Evolutionary conservation across 2,329 filamentous ascomycete genomes (phyloP).

Genomic region (Albophoma yamanashiensis): DNA sequence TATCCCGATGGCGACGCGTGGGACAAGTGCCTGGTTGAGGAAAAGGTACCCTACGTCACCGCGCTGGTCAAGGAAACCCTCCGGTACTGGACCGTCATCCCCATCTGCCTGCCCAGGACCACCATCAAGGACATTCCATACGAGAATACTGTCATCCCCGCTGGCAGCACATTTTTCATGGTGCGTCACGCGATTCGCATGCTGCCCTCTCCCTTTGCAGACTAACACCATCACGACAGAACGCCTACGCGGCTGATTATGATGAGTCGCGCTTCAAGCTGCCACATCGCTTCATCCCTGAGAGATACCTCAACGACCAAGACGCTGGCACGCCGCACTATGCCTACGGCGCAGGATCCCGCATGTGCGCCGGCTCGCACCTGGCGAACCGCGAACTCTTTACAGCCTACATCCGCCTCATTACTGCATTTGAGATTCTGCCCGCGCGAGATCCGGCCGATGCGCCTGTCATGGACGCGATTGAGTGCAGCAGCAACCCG

Average conservation of each 20-base stretch:
- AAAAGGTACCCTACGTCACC: slow-evolving; percentile 67
- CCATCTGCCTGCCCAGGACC: slow-evolving; percentile 63
- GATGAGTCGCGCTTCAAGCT: slow-evolving; percentile 57
- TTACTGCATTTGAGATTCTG: slow-evolving; percentile 46
- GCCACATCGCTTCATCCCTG: slow-evolving; percentile 53
- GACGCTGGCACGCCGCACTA: slow-evolving; percentile 49
- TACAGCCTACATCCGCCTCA: slow-evolving; percentile 46
- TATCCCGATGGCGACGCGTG: slow-evolving; percentile 70
- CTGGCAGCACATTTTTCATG: slow-evolving; percentile 74
- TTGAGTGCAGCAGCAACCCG: slow-evolving; percentile 45
- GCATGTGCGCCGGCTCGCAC: slow-evolving; percentile 54
- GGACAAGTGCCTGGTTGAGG: slow-evolving; percentile 60
- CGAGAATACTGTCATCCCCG: slow-evolving; percentile 55
- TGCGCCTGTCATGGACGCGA: slow-evolving; percentile 41
- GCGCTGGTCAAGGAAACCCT: slow-evolving; percentile 71
- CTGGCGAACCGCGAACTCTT: slow-evolving; percentile 54
- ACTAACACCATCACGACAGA: slow-evolving; percentile 26
- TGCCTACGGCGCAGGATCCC: slow-evolving; percentile 49
- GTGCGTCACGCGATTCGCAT: slow-evolving; percentile 16
- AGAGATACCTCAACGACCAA: slow-evolving; percentile 52
- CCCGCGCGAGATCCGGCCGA: slow-evolving; percentile 33
- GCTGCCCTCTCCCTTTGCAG: neutral
- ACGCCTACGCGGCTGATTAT: slow-evolving; percentile 65
- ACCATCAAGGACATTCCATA: slow-evolving; percentile 64
- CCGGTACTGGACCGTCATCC: slow-evolving; percentile 70